These are phyloP conservation scores for Aspergillus novofumigatus DNA, from an alignment of 2,329 filamentous ascomycete genomes.

Conservation along the genomic window DNA sequence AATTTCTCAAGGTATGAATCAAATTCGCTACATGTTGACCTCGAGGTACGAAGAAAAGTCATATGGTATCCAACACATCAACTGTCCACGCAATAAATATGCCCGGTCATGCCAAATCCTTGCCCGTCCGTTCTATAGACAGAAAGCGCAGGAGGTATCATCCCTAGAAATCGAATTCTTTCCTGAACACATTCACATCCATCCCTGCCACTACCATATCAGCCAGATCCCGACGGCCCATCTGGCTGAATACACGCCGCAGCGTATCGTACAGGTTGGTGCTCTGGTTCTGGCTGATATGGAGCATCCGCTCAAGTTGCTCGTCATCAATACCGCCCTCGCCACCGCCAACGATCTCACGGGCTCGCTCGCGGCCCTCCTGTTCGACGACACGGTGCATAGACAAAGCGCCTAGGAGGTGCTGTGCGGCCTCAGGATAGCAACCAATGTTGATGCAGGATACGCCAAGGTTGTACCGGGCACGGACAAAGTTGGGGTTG, in stretches of 20 bases:
- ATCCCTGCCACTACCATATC: slow-evolving; percentile 86
- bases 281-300: slow-evolving; percentile 77
- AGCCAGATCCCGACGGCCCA: slow-evolving; percentile 82
- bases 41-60: slow-evolving; percentile 1
- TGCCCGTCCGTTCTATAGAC: background rate
- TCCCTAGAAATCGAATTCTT: slow-evolving; percentile 78
- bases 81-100: slow-evolving; percentile 1
- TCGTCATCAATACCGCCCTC: slow-evolving; percentile 57
- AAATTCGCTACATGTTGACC: slow-evolving; percentile 3
- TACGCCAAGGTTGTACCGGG: slow-evolving; percentile 93
- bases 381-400: slow-evolving; percentile 95
- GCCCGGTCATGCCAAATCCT: background rate
- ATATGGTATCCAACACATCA: slow-evolving; percentile 16
- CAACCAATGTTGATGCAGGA: slow-evolving; percentile 97
- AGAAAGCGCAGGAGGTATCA: slow-evolving; percentile 1
- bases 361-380: slow-evolving; percentile 75
- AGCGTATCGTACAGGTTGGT: slow-evolving; percentile 96
- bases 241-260: slow-evolving; percentile 90
- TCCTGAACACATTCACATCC: slow-evolving; percentile 82
- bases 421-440: slow-evolving; percentile 85
- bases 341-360: slow-evolving; percentile 69
- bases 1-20: background rate
- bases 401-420: slow-evolving; percentile 82
- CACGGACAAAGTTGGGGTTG: slow-evolving; percentile 93
- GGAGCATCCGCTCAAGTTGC: slow-evolving; percentile 79